A percentile compares a stretch with the other conserved stretches of the same genome.
Conservation (phyloP, 139 green algal species). For the Haematococcus sp. region DNA sequence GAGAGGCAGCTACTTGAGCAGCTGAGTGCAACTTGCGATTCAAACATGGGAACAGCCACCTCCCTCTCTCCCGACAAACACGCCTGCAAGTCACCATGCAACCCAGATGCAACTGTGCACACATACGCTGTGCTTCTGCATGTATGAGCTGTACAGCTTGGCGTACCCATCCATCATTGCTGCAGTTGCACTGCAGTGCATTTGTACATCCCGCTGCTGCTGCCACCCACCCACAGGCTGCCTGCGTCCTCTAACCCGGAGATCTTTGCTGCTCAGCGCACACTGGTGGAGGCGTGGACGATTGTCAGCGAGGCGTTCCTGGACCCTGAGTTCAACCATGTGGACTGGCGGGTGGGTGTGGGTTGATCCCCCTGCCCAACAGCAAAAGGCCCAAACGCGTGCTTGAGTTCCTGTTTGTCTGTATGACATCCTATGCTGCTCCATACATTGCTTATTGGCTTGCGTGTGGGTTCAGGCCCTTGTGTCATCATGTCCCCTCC, state of each 20-base stretch:
- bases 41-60: too few relatives aligned
- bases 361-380: background rate
- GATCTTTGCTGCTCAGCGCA: slow-evolving; percentile 73
- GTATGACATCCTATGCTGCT: background rate
- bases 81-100: too few relatives aligned
- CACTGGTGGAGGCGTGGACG: slow-evolving; percentile 80
- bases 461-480: background rate
- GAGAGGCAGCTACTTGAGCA: too few relatives aligned
- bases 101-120: too few relatives aligned
- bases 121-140: too few relatives aligned
- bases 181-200: too few relatives aligned
- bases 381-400: background rate
- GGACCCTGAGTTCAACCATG: slow-evolving; percentile 63
- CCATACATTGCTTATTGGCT: background rate
- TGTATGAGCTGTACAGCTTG: too few relatives aligned
- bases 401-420: background rate
- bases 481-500: background rate
- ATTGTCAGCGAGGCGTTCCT: slow-evolving; percentile 78
- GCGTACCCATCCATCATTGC: too few relatives aligned
- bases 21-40: too few relatives aligned
- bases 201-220: too few relatives aligned
- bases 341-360: slow-evolving; percentile 39
- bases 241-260: slow-evolving; percentile 61
- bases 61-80: too few relatives aligned
- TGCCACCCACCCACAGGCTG: slow-evolving; percentile 44